Evolutionary conservation across 2,329 filamentous ascomycete genomes (phyloP).

Genomic region (Cryphonectria naterciae): DNA sequence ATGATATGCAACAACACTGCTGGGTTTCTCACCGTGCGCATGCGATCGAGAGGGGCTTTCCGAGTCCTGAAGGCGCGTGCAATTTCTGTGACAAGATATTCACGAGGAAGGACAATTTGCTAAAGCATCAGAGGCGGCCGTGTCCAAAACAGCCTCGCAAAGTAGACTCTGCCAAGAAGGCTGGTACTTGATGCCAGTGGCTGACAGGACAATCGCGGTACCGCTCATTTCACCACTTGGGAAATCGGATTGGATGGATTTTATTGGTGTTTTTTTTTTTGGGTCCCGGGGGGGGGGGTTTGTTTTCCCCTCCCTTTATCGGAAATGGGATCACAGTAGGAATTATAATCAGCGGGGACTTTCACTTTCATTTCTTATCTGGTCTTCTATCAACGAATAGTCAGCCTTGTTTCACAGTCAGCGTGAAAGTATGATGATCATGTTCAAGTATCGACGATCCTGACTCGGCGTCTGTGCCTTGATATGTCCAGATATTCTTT

Average conservation of each 20-base stretch:
- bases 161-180: neutral
- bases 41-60: neutral
- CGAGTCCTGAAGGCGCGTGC: neutral
- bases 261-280: neutral
- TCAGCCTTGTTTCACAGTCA: neutral
- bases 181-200: neutral
- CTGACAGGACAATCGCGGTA: neutral
- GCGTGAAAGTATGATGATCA: neutral
- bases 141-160: neutral
- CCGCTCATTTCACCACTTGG: neutral
- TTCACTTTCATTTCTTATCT: neutral
- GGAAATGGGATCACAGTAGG: neutral
- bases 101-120: slow-evolving; percentile 8
- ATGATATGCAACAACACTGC: slow-evolving; percentile 12
- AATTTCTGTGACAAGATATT: neutral
- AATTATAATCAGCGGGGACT: neutral
- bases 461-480: neutral
- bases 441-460: neutral
- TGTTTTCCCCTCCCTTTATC: too few species aligned
- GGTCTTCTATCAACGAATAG: neutral
- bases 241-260: neutral
- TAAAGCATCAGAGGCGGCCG: neutral
- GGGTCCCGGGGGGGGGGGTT: too few species aligned
- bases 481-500: neutral
- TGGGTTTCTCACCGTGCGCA: slow-evolving; percentile 9